phyloP scores from a whole-genome alignment of 495 filamentous ascomycete genomes.

The Neurospora sublineolata region DNA sequence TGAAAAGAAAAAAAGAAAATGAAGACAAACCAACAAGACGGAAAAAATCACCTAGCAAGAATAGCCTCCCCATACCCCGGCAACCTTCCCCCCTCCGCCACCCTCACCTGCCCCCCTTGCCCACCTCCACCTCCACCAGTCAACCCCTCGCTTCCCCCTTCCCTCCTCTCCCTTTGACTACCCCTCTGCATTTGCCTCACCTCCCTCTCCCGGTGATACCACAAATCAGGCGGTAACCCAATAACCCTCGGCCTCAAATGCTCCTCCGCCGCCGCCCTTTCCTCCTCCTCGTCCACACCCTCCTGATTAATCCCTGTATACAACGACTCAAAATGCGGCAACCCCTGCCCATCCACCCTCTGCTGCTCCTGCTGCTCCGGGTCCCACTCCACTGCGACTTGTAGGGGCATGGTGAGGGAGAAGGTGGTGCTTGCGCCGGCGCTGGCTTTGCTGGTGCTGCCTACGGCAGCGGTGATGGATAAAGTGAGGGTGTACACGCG shows the following conservation, averaged over 20 bases:
- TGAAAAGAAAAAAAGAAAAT: background rate
- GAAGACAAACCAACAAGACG: background rate
- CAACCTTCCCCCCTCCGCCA: slow-evolving; percentile 7
- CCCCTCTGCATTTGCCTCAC: background rate
- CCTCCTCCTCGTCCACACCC: slow-evolving; percentile 5
- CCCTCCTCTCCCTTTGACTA: background rate
- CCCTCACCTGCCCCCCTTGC: background rate
- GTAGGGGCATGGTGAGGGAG: slow-evolving; percentile 62
- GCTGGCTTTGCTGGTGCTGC: background rate
- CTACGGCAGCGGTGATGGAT: slow-evolving; percentile 43
- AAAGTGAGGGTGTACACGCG: slow-evolving; percentile 70
- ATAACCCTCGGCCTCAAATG: slow-evolving; percentile 37
- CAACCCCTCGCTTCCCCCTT: background rate
- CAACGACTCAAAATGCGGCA: slow-evolving; percentile 26
- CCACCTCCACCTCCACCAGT: background rate
- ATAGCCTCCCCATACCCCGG: slow-evolving; percentile 24
- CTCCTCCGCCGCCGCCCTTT: slow-evolving; percentile 31
- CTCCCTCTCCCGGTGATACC: slow-evolving; percentile 1
- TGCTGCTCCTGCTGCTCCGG: slow-evolving; percentile 5
- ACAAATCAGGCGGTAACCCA: slow-evolving; percentile 18
- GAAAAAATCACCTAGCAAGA: slow-evolving; percentile 8
- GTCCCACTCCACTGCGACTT: slow-evolving; percentile 45
- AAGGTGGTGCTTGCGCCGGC: slow-evolving; percentile 45
- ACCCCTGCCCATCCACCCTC: slow-evolving; percentile 1
- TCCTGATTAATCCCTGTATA: background rate